phyloP scores from a whole-genome alignment of 2,329 filamentous ascomycete species.

The Aspergillus transmontanensis region DNA sequence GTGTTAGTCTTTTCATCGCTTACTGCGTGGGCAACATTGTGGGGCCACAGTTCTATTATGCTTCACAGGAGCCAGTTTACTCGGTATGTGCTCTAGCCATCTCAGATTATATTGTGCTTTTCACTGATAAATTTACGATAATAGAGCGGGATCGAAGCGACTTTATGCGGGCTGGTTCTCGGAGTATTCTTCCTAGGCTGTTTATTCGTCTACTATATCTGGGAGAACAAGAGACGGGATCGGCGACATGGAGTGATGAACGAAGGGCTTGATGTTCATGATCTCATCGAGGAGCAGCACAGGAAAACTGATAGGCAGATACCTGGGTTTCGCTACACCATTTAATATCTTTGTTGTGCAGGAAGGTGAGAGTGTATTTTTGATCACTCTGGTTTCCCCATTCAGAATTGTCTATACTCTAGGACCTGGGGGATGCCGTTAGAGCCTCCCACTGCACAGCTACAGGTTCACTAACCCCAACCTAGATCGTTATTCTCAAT shows the following conservation, averaged over 20 bases:
- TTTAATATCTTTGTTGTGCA: too few relatives aligned
- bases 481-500: too few relatives aligned
- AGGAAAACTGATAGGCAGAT: too few relatives aligned
- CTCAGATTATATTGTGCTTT: not conserved
- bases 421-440: too few relatives aligned
- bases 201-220: constrained; percentile 32
- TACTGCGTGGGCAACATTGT: constrained; percentile 39
- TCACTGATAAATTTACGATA: not conserved
- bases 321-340: too few relatives aligned
- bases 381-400: too few relatives aligned
- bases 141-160: constrained; percentile 38
- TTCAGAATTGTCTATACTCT: too few relatives aligned
- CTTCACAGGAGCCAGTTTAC: constrained; percentile 35
- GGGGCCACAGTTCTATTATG: constrained; percentile 36
- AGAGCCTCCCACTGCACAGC: too few relatives aligned
- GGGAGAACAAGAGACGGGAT: constrained; percentile 35
- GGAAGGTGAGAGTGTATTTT: too few relatives aligned
- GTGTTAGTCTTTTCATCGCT: constrained; percentile 54
- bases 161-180: constrained; percentile 31
- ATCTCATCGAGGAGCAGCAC: too few relatives aligned
- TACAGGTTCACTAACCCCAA: too few relatives aligned
- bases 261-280: too few relatives aligned
- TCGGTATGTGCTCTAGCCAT: constrained; percentile 21
- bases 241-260: not conserved
- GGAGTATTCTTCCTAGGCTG: constrained; percentile 34